phyloP scores from a whole-genome alignment of 257 asterid genomes.

The Solanum gracilifrons region DNA sequence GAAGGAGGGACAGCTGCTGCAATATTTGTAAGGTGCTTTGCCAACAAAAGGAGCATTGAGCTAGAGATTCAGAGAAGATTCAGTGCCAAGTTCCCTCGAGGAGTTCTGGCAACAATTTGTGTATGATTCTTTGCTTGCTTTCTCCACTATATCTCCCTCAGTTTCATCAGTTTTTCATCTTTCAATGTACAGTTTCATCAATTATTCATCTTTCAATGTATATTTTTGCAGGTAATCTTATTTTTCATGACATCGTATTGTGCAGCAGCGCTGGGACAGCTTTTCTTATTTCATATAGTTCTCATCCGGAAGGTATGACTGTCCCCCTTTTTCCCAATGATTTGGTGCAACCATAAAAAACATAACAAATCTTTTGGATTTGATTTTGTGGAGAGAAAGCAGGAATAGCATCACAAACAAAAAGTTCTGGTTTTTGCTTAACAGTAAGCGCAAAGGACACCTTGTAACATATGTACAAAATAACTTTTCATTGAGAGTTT shows the following conservation, averaged over 20 bases:
- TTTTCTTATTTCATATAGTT: constrained; percentile 78
- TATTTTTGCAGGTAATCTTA: constrained; percentile 43
- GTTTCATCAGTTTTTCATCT: not conserved
- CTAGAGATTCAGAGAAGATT: constrained; percentile 43
- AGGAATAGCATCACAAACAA: not conserved
- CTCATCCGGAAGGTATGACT: constrained; percentile 80
- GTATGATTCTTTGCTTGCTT: constrained; percentile 29
- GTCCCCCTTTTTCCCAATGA: not conserved
- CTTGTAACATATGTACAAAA: not conserved
- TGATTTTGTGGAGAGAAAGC: not conserved
- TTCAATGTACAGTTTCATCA: not conserved
- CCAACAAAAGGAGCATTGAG: constrained; percentile 52
- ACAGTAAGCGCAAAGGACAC: not conserved
- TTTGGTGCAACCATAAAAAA: not conserved
- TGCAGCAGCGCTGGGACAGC: constrained; percentile 88
- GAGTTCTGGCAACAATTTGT: constrained; percentile 66
- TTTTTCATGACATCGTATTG: constrained; percentile 52
- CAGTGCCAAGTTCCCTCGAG: constrained; percentile 63
- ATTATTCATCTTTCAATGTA: not conserved
- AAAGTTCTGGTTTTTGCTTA: not conserved
- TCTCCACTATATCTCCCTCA: not conserved
- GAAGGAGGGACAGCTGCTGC: constrained; percentile 90
- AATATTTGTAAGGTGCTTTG: constrained; percentile 83
- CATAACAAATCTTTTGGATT: not conserved
- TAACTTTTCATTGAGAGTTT: not conserved